These are phyloP conservation scores for Prunus yedoensis DNA, from an alignment of 331 rosid genomes.

Conservation along the genomic window DNA sequence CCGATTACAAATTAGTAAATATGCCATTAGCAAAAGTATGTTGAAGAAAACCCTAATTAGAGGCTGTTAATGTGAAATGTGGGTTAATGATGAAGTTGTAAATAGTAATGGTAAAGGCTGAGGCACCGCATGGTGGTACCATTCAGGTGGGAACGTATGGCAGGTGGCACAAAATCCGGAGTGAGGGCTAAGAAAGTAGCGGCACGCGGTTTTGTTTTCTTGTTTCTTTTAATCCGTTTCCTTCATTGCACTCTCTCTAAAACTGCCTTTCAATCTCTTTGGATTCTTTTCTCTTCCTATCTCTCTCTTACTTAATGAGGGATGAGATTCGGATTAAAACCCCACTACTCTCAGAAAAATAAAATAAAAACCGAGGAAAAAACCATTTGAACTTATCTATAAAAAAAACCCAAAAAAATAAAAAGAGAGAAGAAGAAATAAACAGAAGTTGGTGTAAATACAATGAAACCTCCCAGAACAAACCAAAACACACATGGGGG, in stretches of 20 bases:
- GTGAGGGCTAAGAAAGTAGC: conserved; percentile 39
- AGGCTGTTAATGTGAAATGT: not conserved
- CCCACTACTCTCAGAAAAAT: not conserved
- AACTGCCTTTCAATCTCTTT: conserved; percentile 10
- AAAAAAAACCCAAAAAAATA: conserved; percentile 7
- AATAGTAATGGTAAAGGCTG: conserved; percentile 27
- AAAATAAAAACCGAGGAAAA: not conserved
- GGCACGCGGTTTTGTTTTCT: conserved; percentile 56
- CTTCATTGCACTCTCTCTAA: conserved; percentile 10
- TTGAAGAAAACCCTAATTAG: not conserved
- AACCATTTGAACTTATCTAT: conserved; percentile 57
- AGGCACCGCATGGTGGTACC: conserved; percentile 64
- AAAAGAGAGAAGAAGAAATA: not conserved
- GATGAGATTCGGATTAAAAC: conserved; percentile 11
- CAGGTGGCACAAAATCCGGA: conserved; percentile 62
- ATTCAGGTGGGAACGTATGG: conserved; percentile 59
- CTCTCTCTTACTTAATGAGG: conserved; percentile 14
- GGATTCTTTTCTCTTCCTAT: not conserved
- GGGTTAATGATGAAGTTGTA: not conserved
- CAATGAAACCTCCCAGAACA: conserved; percentile 47
- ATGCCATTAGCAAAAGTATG: no score
- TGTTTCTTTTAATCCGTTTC: not conserved
- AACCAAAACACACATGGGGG: conserved; percentile 57
- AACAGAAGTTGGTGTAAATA: not conserved
- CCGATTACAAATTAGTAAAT: no score